Base-by-base conservation (phyloP, 2,329 filamentous ascomycete species). In the Magnaporthales sp. region DNA sequence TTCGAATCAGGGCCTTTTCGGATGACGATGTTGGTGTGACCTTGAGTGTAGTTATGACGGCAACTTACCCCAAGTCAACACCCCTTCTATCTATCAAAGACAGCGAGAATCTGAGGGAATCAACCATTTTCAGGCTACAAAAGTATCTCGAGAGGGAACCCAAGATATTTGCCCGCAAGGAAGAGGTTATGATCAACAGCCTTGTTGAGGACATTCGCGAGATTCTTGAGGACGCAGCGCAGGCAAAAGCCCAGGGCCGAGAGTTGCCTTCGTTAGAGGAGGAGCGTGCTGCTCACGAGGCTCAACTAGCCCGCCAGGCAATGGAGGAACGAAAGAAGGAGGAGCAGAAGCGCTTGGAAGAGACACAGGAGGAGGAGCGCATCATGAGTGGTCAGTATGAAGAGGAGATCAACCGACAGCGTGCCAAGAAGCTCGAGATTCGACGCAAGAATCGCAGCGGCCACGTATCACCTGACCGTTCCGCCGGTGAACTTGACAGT, bases 241-340 rank as follows among this genome's bases (percentile, higher is more conserved):
- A 89, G 70, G 87, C 89, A 30, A 91, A 91, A 71, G 89, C 90
- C 63, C 86, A 89, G 66, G 91, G 92, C 32, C 86, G 88, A 66
- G 86, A 92, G 68, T 80, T 97, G 19, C 93, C 92, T 1, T 97
- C 92, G 32, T 81, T 98, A 7, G 92, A 96, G 73, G 92, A 96
- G 72, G 93, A 98, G 76, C 87, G 93, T 54, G 92, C 91, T 30
- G 88, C 88, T 15, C 92, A 96, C 69, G 91, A 96, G 77, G 90
- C 90, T 26, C 86, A 86, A 27, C 81, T 91, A 30, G 86, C 86
- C 62, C 83, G 83, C 72, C 78, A 86, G 65, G 90, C 84, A 70
- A 79, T 80, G 76, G 84, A 83, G 73, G 81, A 86, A 68, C 82
- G 80, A 68, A 80, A 83, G 69, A 80, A 81, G 63, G 81, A 86